Conservation (phyloP, 345 rosid species). For the Sonneratia alba region DNA sequence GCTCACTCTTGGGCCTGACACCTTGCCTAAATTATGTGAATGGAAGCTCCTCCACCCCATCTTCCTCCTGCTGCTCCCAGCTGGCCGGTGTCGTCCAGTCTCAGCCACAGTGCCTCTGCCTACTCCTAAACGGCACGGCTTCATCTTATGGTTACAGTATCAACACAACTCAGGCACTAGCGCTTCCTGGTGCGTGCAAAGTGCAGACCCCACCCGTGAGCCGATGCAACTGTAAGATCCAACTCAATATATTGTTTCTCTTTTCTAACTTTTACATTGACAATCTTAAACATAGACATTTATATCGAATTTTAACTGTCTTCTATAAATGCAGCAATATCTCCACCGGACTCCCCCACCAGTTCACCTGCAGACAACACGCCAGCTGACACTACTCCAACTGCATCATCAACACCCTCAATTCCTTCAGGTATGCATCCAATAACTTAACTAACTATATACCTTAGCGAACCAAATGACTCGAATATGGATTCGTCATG, state of each 20-base stretch:
- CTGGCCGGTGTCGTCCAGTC: conserved; percentile 34
- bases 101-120: no score
- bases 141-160: conserved; percentile 19
- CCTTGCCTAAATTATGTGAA: conserved; percentile 35
- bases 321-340: conserved; percentile 3
- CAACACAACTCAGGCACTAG: conserved; percentile 29
- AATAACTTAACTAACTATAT: background rate
- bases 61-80: conserved; percentile 47
- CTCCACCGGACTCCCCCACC: conserved; percentile 19
- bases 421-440: conserved; percentile 26
- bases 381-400: conserved; percentile 9
- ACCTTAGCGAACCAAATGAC: background rate
- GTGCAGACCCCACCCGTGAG: conserved; percentile 28
- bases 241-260: background rate
- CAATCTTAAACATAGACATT: background rate
- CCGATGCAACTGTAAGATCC: conserved; percentile 20
- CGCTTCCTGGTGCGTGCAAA: conserved; percentile 27
- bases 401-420: conserved; percentile 13
- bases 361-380: conserved; percentile 14
- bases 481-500: background rate
- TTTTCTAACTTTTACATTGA: no score
- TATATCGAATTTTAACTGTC: background rate
- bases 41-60: conserved; percentile 38
- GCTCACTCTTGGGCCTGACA: conserved; percentile 19
- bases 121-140: conserved; percentile 24